Evolutionary conservation across 495 filamentous ascomycete genomes (phyloP).

Genomic region (Aspergillus cristatus): DNA sequence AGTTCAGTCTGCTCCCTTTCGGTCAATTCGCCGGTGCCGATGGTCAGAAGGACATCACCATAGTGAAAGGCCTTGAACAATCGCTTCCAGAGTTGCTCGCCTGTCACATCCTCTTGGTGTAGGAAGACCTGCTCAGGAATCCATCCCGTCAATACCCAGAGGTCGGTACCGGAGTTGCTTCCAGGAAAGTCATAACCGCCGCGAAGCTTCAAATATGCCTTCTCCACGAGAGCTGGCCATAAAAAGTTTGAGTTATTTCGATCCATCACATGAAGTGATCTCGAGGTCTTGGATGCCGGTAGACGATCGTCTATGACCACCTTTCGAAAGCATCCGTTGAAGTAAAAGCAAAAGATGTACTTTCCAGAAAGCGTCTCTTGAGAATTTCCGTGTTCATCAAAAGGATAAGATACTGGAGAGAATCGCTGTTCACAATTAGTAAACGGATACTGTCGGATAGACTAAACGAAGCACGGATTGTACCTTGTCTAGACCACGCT

Average conservation of each 20-base stretch:
- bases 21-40: conserved; percentile 78
- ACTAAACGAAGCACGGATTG: neutral
- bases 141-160: conserved; percentile 89
- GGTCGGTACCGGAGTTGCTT: conserved; percentile 93
- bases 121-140: conserved; percentile 93
- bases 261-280: conserved; percentile 81
- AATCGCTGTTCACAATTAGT: conserved; percentile 49
- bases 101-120: conserved; percentile 70
- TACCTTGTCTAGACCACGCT: conserved; percentile 53
- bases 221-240: conserved; percentile 93
- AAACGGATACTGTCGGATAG: neutral
- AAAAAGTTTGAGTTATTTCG: conserved; percentile 64
- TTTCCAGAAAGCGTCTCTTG: conserved; percentile 66
- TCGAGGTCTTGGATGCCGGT: conserved; percentile 61
- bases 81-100: conserved; percentile 67
- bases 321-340: conserved; percentile 86
- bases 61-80: conserved; percentile 62
- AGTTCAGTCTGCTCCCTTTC: conserved; percentile 62
- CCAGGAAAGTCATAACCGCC: conserved; percentile 98
- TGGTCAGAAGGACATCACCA: conserved; percentile 78
- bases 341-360: conserved; percentile 84
- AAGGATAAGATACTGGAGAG: conserved; percentile 63
- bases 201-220: conserved; percentile 93
- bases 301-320: conserved; percentile 90
- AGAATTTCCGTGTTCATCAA: conserved; percentile 47